Conservation (phyloP, 257 asterid species). For the Nicotiana benthamiana region DNA sequence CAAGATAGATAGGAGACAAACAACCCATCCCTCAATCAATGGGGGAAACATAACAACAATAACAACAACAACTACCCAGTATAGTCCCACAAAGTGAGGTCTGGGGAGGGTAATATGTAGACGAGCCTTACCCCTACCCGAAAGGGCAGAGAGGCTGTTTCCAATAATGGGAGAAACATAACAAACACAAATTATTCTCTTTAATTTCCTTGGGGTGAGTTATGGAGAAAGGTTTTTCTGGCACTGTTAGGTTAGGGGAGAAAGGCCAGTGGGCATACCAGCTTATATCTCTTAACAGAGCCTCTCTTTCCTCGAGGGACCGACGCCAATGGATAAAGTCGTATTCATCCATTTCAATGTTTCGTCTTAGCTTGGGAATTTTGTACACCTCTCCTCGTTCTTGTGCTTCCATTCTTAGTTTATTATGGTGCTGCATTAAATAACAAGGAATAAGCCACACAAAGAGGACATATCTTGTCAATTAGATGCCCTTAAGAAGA, state of each 20-base stretch:
- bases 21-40: too few relatives aligned
- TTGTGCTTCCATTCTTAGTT: conserved; percentile 60
- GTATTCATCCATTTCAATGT: conserved; percentile 90
- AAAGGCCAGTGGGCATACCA: conserved; percentile 33
- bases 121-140: too few relatives aligned
- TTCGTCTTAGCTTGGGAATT: conserved; percentile 60
- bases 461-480: not conserved
- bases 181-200: not conserved
- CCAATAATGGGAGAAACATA: too few relatives aligned
- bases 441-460: not conserved
- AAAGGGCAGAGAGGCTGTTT: too few relatives aligned
- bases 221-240: not conserved
- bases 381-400: conserved; percentile 69
- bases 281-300: conserved; percentile 88
- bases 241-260: not conserved
- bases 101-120: too few relatives aligned
- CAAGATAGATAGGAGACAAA: too few relatives aligned
- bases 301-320: conserved; percentile 91
- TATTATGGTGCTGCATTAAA: conserved; percentile 46
- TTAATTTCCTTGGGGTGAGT: not conserved
- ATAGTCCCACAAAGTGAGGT: too few relatives aligned
- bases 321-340: conserved; percentile 94
- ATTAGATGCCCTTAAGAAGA: not conserved
- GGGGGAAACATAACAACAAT: too few relatives aligned
- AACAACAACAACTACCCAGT: too few relatives aligned